phyloP scores from a whole-genome alignment of 23 red algal genomes.

The Gracilaria domingensis region DNA sequence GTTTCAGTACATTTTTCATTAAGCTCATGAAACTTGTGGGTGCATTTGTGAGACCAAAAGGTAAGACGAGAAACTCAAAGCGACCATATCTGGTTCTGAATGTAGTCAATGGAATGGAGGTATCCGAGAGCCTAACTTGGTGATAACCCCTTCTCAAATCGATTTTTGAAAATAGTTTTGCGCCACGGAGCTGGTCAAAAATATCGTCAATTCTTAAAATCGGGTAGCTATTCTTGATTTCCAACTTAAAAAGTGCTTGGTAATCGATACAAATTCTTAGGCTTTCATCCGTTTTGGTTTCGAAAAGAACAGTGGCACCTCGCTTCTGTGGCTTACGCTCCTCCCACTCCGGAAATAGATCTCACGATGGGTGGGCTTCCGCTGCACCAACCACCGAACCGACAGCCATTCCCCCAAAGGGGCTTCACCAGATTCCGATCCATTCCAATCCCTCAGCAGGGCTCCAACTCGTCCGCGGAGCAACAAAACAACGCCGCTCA shows the following conservation, averaged over 20 bases:
- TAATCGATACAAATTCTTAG: slow-evolving; percentile 21
- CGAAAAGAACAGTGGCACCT: slow-evolving; percentile 30
- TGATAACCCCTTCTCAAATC: slow-evolving; percentile 31
- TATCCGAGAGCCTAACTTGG: slow-evolving; percentile 10
- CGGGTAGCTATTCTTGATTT: neutral
- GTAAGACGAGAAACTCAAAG: slow-evolving; percentile 33
- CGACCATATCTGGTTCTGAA: slow-evolving; percentile 27
- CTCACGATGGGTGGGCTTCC: too few species aligned
- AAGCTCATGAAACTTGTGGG: slow-evolving; percentile 48
- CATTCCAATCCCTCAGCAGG: too few species aligned
- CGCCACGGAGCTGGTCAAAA: slow-evolving; percentile 12
- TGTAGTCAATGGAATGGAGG: slow-evolving; percentile 3
- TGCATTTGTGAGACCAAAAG: slow-evolving; percentile 41
- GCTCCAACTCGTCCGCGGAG: too few species aligned
- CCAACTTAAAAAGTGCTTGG: neutral
- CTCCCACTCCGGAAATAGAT: too few species aligned
- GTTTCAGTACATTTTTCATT: slow-evolving; percentile 13
- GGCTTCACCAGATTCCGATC: too few species aligned
- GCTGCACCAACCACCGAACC: too few species aligned
- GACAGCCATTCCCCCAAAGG: too few species aligned
- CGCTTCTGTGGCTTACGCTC: too few species aligned
- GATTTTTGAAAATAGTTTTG: slow-evolving; percentile 20
- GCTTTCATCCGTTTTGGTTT: slow-evolving; percentile 1
- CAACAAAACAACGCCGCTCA: too few species aligned
- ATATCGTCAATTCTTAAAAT: slow-evolving; percentile 9